Base-by-base conservation (phyloP, 1,139 yeast species). In the Magnusiomyces ingens region DNA sequence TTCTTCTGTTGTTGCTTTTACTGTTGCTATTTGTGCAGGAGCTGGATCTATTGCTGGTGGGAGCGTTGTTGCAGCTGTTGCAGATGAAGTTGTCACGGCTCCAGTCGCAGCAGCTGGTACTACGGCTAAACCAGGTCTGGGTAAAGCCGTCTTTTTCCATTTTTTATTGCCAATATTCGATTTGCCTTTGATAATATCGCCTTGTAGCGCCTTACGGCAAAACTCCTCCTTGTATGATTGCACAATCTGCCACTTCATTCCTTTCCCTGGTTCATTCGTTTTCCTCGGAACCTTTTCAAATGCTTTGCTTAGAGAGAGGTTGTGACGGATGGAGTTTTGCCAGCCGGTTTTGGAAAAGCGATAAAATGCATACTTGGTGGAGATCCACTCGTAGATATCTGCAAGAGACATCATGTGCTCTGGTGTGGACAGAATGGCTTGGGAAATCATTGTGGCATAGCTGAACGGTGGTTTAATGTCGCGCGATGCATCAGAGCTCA, bases 211-310 rank as follows among this genome's bases (percentile, higher is more conserved):
- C 71, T 89, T 87, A 60, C 77, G 80, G 66, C 90, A 73, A 62
- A 90, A 91, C 60, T 94, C 99, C 52, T 82, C 84, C 64, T 86
- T 85, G 67, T 86, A 90, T 49, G 84, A 75, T 46, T 87, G 94
- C 60, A 90, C 82, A 56, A 93, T 91, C 71, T 90, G 95, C 99
- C 99, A 93, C 71, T 93, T 93, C 95, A 93, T 93, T 59, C 99
- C 99, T 69, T 93, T 93, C 35, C 99, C 99, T 0, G 99, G 97
- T 70, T 93, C 98, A 68, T 89, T 86, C 18, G 95, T 93, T 67
- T 88, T 81, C 64, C 99, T 78, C 26, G 99, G 96, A 26, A 91
- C 97, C 71, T 93, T 93, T 66, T 91, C 98, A 67, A 87, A 87
- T 10, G 95, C 93, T 67, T 87, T 87, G 68, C 86, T 87, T 53